phyloP scores from a whole-genome alignment of 495 filamentous ascomycete species.

The Filosporella fistucella region DNA sequence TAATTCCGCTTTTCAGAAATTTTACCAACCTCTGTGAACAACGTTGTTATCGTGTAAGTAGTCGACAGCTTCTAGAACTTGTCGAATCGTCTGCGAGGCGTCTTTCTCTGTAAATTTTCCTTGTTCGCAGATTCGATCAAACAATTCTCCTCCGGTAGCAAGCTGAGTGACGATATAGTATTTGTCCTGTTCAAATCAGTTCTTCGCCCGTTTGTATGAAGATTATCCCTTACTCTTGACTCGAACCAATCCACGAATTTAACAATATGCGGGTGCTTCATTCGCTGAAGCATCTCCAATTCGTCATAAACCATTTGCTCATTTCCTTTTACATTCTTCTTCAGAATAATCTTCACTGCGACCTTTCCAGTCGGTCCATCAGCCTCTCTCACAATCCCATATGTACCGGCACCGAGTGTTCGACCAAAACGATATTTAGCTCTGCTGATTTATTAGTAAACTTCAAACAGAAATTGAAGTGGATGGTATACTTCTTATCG shows the following conservation, averaged over 20 bases:
- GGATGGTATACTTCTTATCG: conserved; percentile 75
- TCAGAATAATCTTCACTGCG: conserved; percentile 97
- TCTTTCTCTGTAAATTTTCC: conserved; percentile 99
- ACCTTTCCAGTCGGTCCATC: conserved; percentile 80
- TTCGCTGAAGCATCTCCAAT: conserved; percentile 80
- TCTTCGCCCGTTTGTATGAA: not conserved
- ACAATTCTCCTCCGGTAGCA: conserved; percentile 93
- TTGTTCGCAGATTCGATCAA: conserved; percentile 97
- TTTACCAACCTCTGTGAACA: conserved; percentile 78
- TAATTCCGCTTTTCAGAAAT: not conserved
- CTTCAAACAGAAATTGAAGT: not conserved
- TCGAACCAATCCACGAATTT: conserved; percentile 99
- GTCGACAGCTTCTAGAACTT: conserved; percentile 91
- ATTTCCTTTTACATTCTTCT: conserved; percentile 98
- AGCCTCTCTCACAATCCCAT: conserved; percentile 96
- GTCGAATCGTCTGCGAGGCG: conserved; percentile 91
- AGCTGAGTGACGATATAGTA: conserved; percentile 99
- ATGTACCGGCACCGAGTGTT: conserved; percentile 94
- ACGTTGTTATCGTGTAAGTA: conserved; percentile 95
- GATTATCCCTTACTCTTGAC: conserved; percentile 57
- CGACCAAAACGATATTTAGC: conserved; percentile 85
- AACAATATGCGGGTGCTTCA: conserved; percentile 95
- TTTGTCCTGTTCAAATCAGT: conserved; percentile 71
- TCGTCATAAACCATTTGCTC: conserved; percentile 99
- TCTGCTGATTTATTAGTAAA: conserved; percentile 38